Base-by-base conservation (phyloP, 495 filamentous ascomycete genomes). In the Penicillium diatomitis region DNA sequence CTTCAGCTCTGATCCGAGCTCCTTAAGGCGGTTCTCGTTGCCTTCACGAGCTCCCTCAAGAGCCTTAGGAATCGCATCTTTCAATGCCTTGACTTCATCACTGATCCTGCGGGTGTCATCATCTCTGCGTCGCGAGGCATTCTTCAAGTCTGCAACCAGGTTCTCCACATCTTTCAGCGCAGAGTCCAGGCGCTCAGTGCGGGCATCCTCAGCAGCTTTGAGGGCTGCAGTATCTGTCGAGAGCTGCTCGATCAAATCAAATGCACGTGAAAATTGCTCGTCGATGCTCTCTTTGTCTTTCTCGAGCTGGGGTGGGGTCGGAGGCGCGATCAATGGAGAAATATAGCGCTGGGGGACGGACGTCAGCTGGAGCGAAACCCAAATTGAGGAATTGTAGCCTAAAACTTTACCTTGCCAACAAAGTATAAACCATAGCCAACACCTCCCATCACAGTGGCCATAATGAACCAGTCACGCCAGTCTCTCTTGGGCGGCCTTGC, bases 391-490 rank as follows among this genome's bases (percentile, higher is more conserved):
- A 35, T 30, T n/a, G 20, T 27, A 44, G 41, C 31, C 20, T 20
- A 20, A 10, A 31, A 9, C 5, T 39, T 48, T 61, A 86, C 86
- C 80, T 95, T 95, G 49, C 87, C 83, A 7, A 95, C 77, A 56
- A 81, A 79, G 62, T 89, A 96, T n/a, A 92, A 64, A 3, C 88
- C 90, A 58, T 94, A 95, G 6, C 86, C 76, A 4, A 94, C 82
- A 36, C 88, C 87, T 38, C 86, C 84, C 52, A 91, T 83, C 6
- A 95, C 85, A 0, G 90, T 96, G 6, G 90, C 90, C 87, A 95
- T 88, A 55, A 96, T 95, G 63, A 96, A 99, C 86, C 87, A 96
- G 58, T 99, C 92, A 41, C 92, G 78, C 92, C 92, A 99, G 64
- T 99, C 92, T 52, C 92, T 78, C 57, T 81, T 83, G 5, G 92